Evolutionary conservation across 176 grass and related monocot species (phyloP), one percentile per base, ranked within the genome.

Genomic region (Elymus sibiricus): DNA sequence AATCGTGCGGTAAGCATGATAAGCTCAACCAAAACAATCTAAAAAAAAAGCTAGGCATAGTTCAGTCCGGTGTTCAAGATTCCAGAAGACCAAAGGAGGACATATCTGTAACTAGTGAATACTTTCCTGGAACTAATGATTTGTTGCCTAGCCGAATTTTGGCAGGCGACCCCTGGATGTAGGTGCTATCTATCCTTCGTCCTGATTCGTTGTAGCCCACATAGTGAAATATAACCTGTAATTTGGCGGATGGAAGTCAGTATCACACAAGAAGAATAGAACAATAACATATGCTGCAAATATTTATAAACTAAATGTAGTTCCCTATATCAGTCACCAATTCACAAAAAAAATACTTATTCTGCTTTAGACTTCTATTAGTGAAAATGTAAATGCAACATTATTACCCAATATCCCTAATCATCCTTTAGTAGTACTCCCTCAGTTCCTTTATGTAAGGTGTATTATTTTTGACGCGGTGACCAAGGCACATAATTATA

Each of bases 141-240:
- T 95, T 95, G 85, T 98, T 98, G 42, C 97, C 97, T 68, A 98
- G 64, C 32, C 97, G 90, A 84, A 98, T 95, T 86, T 98, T 98
- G 19, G 92, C 94, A 84, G 97, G 97, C 4, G 88, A 86, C 15
- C 92, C 97, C 79, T 98, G 97, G 85, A 95, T 79, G 81, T 98
- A 98, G 42, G 90, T 98, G 87, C 94, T 98, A 88, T 98, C 97
- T 88, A 98, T 98, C 64, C 97, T 90, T 84, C 97, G 90, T 29
- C 97, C 94, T 76, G 97, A 92, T 92, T 98, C 94, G 69, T 98
- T 98, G 81, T 98, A 98, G 74, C 93, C 97, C 86, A 90, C 56
- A 67, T 98, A 98, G 44, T 94, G 93, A 91, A 98, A 98, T 77
- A 87, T 86, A 75, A 95, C 80, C 97, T 98, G 86, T 40, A 39